These are phyloP conservation scores for Paraconiothyrium brasiliense DNA, from an alignment of 2,329 filamentous ascomycete genomes.

Conservation along the genomic window DNA sequence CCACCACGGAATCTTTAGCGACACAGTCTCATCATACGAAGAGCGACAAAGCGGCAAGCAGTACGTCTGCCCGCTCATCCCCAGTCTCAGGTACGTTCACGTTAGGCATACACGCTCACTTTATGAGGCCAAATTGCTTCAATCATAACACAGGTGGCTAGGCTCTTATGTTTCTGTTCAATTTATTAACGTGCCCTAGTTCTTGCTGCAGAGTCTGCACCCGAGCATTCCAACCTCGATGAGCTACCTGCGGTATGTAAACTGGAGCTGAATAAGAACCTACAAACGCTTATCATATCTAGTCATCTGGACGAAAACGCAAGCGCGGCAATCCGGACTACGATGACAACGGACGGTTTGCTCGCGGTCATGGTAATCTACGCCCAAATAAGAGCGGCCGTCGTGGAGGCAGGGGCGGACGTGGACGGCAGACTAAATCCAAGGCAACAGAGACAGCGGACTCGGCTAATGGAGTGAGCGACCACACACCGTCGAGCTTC, in stretches of 20 bases:
- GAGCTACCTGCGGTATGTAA: slow-evolving; percentile 7
- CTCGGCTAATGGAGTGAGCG: neutral
- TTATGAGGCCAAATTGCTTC: neutral
- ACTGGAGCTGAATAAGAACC: no score
- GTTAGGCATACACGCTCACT: neutral
- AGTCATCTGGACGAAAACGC: slow-evolving; percentile 4
- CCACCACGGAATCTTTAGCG: neutral
- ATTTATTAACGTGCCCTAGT: neutral
- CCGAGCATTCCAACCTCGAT: slow-evolving; percentile 1
- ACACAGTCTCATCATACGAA: neutral
- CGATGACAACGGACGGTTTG: neutral
- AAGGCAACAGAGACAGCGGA: neutral
- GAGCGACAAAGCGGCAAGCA: neutral
- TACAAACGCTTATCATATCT: neutral
- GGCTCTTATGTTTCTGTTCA: neutral
- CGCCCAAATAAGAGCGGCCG: neutral
- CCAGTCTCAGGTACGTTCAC: neutral
- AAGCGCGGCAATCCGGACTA: neutral
- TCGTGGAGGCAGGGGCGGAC: slow-evolving; percentile 3
- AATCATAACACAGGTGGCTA: neutral
- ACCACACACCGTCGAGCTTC: slow-evolving; percentile 5
- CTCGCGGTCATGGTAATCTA: neutral
- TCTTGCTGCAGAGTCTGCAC: slow-evolving; percentile 5
- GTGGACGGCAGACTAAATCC: neutral
- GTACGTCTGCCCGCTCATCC: neutral